Evolutionary conservation across 345 rosid species (phyloP), one percentile per base, ranked within the genome.

Genomic region (Sonneratia alba): DNA sequence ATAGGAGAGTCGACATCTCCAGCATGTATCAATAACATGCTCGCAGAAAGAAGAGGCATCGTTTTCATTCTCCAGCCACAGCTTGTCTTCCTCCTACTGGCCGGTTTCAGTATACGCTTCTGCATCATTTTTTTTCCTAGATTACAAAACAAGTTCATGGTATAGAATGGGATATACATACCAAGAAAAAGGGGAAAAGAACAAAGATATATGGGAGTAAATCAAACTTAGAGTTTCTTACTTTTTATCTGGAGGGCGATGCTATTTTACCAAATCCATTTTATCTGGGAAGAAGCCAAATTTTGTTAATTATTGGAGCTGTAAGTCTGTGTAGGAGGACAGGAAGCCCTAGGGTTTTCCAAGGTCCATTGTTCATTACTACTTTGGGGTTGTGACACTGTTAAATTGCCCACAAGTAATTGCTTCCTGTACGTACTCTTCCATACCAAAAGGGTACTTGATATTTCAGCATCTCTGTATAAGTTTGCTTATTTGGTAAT

Each of bases 281-380:
- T n/a, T n/a, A n/a, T n/a, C n/a, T n/a, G n/a, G 13, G 13, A 48
- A 3, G 13, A 48, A 9, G 51, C 7, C 15, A 12, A 48, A 57
- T 27, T 22, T 62, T 24, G 27, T 37, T 64, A 27, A 32, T 37
- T 32, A 27, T 64, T 61, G 65, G 34, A 48, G 53, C 3, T 48
- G 53, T 48, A 48, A 48, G 3, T 48, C 13, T 48, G 53, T 15
- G 53, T 48, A 48, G 53, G 27, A 19, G 27, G 32, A 38, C 12
- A 67, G 49, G 70, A 36, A 67, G 40, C 14, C 48, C 27, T 40
- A 67, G 70, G 70, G 70, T 11, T 67, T 67, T n/a, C n/a, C 27
- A 42, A 66, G 69, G 69, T 36, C 69, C 69, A 66, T 66, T 66
- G 48, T 66, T 66, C 48, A 66, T 66, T 0, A 36, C 65, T 67